Conservation (phyloP, 1,284 basidiomycete species). For the Schizophyllum commune region DNA sequence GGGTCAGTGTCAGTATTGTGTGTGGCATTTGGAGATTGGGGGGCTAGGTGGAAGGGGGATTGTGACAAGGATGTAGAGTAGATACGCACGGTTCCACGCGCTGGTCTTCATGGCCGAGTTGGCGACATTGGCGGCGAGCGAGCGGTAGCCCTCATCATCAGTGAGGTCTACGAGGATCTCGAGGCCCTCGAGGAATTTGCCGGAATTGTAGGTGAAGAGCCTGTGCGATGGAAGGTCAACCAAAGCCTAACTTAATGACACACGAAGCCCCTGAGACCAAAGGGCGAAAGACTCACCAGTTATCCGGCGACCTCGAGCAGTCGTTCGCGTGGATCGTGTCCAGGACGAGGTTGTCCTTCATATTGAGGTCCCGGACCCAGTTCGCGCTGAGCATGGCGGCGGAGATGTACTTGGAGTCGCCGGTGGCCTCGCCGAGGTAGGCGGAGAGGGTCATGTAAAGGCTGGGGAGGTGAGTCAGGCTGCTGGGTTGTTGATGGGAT, state of each 20-base stretch:
- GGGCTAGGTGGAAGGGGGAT: no score
- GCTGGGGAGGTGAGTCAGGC: slow-evolving; percentile 18
- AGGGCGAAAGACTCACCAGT: slow-evolving; percentile 16
- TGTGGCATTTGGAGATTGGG: background rate
- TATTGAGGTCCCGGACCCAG: slow-evolving; percentile 13
- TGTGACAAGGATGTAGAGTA: no score
- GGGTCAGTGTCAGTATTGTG: background rate
- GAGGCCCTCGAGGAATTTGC: slow-evolving; percentile 44
- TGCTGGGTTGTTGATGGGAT: slow-evolving; percentile 34
- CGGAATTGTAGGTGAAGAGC: slow-evolving; percentile 44
- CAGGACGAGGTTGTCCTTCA: background rate
- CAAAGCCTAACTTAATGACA: no score
- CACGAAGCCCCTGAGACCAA: no score
- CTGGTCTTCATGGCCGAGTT: slow-evolving; percentile 32
- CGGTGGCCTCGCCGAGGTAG: slow-evolving; percentile 37
- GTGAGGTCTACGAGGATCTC: slow-evolving; percentile 35
- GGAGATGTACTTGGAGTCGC: slow-evolving; percentile 33
- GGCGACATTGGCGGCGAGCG: slow-evolving; percentile 3
- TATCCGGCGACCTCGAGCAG: slow-evolving; percentile 19
- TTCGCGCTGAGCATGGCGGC: slow-evolving; percentile 37
- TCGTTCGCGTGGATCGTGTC: background rate
- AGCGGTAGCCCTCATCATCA: slow-evolving; percentile 16
- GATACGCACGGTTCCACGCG: slow-evolving; percentile 33
- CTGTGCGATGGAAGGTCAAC: no score
- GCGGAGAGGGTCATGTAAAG: slow-evolving; percentile 25